Percentiles rank a stretch among this genome's conserved stretches.
These are phyloP conservation scores for Aspergillus sp. DNA, from an alignment of 2,329 filamentous ascomycete genomes.

Conservation along the genomic window DNA sequence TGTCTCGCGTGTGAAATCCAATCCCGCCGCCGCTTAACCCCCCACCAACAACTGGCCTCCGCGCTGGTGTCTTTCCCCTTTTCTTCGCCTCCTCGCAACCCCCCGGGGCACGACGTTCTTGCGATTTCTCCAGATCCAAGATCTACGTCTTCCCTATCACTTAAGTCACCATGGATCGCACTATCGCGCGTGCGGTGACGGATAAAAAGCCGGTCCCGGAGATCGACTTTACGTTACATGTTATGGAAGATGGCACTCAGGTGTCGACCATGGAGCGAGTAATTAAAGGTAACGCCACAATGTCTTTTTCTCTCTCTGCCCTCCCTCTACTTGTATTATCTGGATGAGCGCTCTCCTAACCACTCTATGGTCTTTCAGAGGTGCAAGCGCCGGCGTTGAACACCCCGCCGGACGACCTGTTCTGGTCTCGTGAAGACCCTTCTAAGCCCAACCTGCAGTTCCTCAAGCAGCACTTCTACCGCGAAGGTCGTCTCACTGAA, in stretches of 20 bases:
- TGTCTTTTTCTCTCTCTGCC: not conserved
- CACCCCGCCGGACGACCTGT: conserved; percentile 89
- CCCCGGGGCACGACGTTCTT: conserved; percentile 16
- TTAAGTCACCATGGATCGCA: conserved; percentile 41
- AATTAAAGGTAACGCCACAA: conserved; percentile 75
- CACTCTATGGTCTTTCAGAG: conserved; percentile 57
- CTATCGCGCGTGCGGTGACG: conserved; percentile 81
- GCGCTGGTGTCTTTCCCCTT: conserved; percentile 10
- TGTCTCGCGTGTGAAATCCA: conserved; percentile 4
- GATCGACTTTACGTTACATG: conserved; percentile 98
- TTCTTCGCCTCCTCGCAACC: conserved; percentile 4
- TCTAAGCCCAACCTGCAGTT: conserved; percentile 90
- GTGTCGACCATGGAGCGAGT: conserved; percentile 95
- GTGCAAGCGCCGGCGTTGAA: conserved; percentile 95
- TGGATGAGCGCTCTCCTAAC: conserved; percentile 13
- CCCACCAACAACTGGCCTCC: conserved; percentile 9
- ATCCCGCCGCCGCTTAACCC: conserved; percentile 8
- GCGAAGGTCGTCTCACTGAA: conserved; percentile 93
- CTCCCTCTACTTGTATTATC: not conserved
- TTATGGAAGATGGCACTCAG: conserved; percentile 94
- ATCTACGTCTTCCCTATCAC: conserved; percentile 9
- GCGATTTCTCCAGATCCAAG: conserved; percentile 15
- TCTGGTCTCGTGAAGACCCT: conserved; percentile 83
- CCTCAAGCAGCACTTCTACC: conserved; percentile 97
- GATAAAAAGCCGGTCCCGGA: conserved; percentile 95